Evolutionary conservation across 148 eudicot genomes (phyloP), one percentile per base, ranked within the genome.

Genomic region (Amaranthus palmeri): DNA sequence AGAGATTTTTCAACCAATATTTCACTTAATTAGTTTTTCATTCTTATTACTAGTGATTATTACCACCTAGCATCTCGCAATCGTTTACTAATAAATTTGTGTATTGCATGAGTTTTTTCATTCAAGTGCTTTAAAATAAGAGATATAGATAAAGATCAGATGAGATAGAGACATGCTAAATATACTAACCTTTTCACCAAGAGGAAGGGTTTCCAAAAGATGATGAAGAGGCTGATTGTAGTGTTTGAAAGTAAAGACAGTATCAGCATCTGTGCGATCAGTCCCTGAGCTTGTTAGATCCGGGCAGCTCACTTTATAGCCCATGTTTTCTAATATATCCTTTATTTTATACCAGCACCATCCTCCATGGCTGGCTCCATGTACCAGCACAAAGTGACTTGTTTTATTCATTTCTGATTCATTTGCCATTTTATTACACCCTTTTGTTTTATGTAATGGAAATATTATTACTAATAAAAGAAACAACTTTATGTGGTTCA

Each of bases 311-410:
- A 74, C 78, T 50, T 51, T 66, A 63, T 71, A 72, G 8, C 82
- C 75, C 3, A 58, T 43, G 61, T 61, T 51, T 60, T 79, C 78
- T 8, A 79, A 61, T 41, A 69, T 67, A 18, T 61, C 70, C 72
- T 73, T 51, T 51, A 79, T 62, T 17, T 61, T 66, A 75, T 69
- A 79, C 82, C 82, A 79, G 15, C 82, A 70, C 82, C 82, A 74
- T 0, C 67, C 78, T 58, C 82, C 82, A 13, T 75, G 74, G 43
- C 71, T 50, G 17, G 67, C 60, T 9, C 82, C 82, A 46, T 79
- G 82, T 53, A 79, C 70, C 10, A 79, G 51, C 42, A 74, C 61
- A 55, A 74, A 74, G 54, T 79, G 82, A 0, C 4, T 50, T 4
- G 67, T 7, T 66, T 66, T 17, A 3, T 53, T 66, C 54, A 66